A percentile compares a stretch with the other conserved stretches of the same genome.
Conservation (phyloP, 306 rosid genomes). For the Prunus mume region DNA sequence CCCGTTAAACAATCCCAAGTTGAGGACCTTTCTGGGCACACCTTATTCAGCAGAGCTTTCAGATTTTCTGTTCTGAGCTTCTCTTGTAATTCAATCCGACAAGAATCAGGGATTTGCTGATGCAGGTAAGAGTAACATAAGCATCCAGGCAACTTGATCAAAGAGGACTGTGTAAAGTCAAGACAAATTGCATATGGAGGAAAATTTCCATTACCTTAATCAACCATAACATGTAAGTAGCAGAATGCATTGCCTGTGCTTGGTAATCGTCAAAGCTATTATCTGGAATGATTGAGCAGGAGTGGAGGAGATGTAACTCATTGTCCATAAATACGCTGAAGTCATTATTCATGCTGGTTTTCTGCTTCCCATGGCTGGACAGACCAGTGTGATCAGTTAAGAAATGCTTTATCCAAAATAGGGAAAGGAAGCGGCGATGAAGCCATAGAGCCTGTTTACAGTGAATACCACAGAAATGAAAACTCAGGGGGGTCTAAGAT, state of each 20-base stretch:
- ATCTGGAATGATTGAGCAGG: slow-evolving; percentile 49
- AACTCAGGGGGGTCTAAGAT: not conserved
- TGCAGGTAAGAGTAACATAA: slow-evolving; percentile 29
- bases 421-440: slow-evolving; percentile 81
- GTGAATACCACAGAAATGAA: slow-evolving; percentile 6
- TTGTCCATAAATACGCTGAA: slow-evolving; percentile 43
- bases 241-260: slow-evolving; percentile 60
- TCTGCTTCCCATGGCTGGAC: slow-evolving; percentile 32
- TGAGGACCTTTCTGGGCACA: slow-evolving; percentile 55
- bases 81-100: slow-evolving; percentile 32
- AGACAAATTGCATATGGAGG: not conserved
- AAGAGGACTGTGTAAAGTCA: not conserved
- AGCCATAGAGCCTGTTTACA: slow-evolving; percentile 82
- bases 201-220: slow-evolving; percentile 39
- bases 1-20: slow-evolving; percentile 47
- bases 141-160: slow-evolving; percentile 8
- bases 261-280: slow-evolving; percentile 60
- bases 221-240: slow-evolving; percentile 68
- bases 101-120: slow-evolving; percentile 59
- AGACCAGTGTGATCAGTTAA: slow-evolving; percentile 10
- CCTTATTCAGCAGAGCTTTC: slow-evolving; percentile 47
- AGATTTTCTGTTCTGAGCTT: slow-evolving; percentile 51
- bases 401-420: slow-evolving; percentile 53
- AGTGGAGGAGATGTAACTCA: slow-evolving; percentile 49
- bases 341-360: slow-evolving; percentile 22